Base-by-base conservation (phyloP, 192 early-diverging fungal genomes). In the Coemansia sp. region DNA sequence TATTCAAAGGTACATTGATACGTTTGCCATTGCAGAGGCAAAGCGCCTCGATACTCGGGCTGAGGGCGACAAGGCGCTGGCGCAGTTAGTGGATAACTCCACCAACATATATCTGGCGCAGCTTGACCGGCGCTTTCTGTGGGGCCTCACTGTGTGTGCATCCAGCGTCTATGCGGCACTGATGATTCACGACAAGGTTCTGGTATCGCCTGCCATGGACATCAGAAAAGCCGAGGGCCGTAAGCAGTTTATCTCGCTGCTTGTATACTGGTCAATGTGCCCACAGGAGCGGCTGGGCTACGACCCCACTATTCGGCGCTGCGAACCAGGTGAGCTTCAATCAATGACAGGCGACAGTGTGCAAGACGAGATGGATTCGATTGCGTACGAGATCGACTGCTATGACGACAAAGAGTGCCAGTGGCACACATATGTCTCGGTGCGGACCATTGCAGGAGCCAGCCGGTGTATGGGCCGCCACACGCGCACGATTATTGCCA, bases 191-290 rank as follows among this genome's bases (percentile, higher is more conserved):
- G 53, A 50, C 40, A 12, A 1, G 12, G 48, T 30, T 3, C 12
- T 44, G 0, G 23, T 18, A 19, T 52, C 63, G 0, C 20, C 23
- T 0, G 13, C 41, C 6, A 50, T 39, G 16, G 26, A 43, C 14
- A 31, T 58, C 7, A 19, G 33, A 11, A 48, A 36, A 3, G 0
- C 28, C 1, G 7, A 20, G 2, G 54, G 54, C 2, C 39, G 53
- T 2, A n/a, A 12, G 21, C 6, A n/a, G 3, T 38, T 58, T 9
- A 44, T 65, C 2, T 16, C 18, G 36, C 50, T 53, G 36, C 26
- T 65, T 0, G 51, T 65, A 0, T 12, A 43, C 37, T 54, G 55
- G 63, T 65, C 50, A 20, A 15, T 47, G 11, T 65, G 63, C 28
- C 19, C 38, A 9, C 2, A 26, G 3, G 49, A 13, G 5, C 63